These are phyloP conservation scores for Delonix regia DNA, from an alignment of 306 rosid species.

Conservation along the genomic window DNA sequence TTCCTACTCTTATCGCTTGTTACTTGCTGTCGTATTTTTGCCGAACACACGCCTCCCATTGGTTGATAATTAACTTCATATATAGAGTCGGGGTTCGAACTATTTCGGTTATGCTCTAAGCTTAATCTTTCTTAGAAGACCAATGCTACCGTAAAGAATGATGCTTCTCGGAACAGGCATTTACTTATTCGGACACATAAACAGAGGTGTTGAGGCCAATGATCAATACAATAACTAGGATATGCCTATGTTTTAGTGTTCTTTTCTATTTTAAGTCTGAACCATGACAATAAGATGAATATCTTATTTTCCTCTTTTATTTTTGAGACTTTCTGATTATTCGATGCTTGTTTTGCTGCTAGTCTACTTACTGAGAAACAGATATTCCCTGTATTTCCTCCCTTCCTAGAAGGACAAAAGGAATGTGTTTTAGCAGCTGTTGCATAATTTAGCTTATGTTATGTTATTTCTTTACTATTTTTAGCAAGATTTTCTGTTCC, in stretches of 20 bases:
- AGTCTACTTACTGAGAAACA: background rate
- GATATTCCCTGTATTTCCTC: background rate
- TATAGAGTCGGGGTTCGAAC: background rate
- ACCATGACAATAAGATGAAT: background rate
- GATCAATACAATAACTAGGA: background rate
- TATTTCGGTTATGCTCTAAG: background rate
- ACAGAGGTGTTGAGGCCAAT: background rate
- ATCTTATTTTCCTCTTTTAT: background rate
- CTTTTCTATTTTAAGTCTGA: background rate
- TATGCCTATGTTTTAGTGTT: background rate
- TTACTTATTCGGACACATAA: background rate
- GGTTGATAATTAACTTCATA: background rate
- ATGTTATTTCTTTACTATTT: constrained; percentile 15
- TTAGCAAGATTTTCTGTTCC: background rate
- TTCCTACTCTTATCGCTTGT: background rate
- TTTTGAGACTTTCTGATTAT: background rate
- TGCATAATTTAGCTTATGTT: constrained; percentile 8
- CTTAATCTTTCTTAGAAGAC: background rate
- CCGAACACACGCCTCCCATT: background rate
- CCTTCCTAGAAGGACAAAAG: background rate
- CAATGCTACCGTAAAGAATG: background rate
- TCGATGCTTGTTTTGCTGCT: background rate
- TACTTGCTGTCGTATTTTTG: background rate
- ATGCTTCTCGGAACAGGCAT: background rate
- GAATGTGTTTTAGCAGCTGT: constrained; percentile 19